Evolutionary conservation across 306 rosid species (phyloP).

Genomic region (Medicago arabica): DNA sequence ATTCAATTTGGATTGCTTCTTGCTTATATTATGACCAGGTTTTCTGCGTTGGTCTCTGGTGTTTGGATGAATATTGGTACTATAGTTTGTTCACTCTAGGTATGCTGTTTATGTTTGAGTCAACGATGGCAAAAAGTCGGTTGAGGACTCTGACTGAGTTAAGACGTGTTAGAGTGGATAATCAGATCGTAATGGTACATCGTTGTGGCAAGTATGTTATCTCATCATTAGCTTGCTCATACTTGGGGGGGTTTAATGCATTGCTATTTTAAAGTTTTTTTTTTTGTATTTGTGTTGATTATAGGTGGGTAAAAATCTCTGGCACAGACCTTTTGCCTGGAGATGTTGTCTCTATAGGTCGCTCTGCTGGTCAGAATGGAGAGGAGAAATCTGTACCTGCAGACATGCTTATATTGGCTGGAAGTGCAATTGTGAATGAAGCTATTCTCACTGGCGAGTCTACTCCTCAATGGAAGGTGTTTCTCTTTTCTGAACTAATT

Average conservation of each 20-base stretch:
- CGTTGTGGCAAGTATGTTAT: conserved; percentile 93
- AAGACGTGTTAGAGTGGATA: conserved; percentile 94
- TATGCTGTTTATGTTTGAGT: conserved; percentile 97
- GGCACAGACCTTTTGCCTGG: conserved; percentile 98
- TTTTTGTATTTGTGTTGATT: conserved; percentile 39
- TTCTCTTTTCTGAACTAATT: conserved; percentile 52
- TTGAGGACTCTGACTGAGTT: conserved; percentile 94
- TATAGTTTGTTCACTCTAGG: conserved; percentile 96
- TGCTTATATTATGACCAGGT: conserved; percentile 59
- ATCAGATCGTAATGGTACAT: conserved; percentile 91
- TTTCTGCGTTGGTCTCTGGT: conserved; percentile 99
- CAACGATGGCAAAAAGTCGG: conserved; percentile 99
- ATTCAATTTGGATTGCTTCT: conserved; percentile 26
- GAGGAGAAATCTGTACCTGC: conserved; percentile 98
- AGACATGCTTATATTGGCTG: conserved; percentile 97
- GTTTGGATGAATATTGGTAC: conserved; percentile 99
- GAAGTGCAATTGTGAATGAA: conserved; percentile 94
- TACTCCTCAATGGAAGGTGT: conserved; percentile 99
- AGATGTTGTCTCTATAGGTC: conserved; percentile 95
- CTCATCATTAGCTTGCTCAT: conserved; percentile 24
- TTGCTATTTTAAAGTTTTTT: conserved; percentile 30
- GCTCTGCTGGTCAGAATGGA: conserved; percentile 80
- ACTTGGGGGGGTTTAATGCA: conserved; percentile 32
- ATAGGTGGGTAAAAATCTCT: conserved; percentile 87
- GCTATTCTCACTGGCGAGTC: conserved; percentile 99